Conservation (phyloP, 2,329 filamentous ascomycete species). For the Microdochium paspali region DNA sequence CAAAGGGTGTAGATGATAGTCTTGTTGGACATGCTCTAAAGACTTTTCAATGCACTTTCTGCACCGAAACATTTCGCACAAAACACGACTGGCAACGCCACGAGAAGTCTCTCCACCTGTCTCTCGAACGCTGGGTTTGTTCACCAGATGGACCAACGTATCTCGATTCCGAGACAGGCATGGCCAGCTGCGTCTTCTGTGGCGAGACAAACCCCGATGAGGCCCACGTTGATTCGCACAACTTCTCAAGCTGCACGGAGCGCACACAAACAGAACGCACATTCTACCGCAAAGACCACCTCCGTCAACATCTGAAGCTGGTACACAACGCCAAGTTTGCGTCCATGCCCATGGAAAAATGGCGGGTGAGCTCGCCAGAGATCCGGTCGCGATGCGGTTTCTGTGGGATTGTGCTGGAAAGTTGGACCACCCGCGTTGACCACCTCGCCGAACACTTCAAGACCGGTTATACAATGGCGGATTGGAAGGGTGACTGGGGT, state of each 20-base stretch:
- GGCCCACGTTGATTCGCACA: constrained; percentile 48
- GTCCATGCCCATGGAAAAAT: constrained; percentile 55
- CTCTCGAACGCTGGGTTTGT: constrained; percentile 57
- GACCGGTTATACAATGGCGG: constrained; percentile 54
- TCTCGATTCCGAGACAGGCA: constrained; percentile 49
- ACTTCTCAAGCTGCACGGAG: constrained; percentile 57
- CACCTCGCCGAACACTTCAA: constrained; percentile 62
- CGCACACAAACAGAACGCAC: constrained; percentile 51
- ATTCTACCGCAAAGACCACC: constrained; percentile 57
- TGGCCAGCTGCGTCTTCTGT: constrained; percentile 50
- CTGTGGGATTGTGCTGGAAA: constrained; percentile 52
- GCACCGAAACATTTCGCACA: constrained; percentile 57
- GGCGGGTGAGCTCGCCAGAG: constrained; percentile 50
- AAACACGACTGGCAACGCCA: constrained; percentile 65
- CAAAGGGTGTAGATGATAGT: constrained; percentile 25
- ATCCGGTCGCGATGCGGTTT: constrained; percentile 58
- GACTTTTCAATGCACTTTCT: constrained; percentile 60
- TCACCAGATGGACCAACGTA: constrained; percentile 46
- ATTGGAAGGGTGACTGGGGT: constrained; percentile 64
- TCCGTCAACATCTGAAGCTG: constrained; percentile 55
- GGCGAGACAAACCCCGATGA: constrained; percentile 43
- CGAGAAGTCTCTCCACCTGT: constrained; percentile 58
- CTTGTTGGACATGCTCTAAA: constrained; percentile 35
- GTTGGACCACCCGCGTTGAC: constrained; percentile 50
- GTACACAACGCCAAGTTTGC: constrained; percentile 54